Conservation (phyloP, 768 basidiomycete species). For the Trametopsis cervina region DNA sequence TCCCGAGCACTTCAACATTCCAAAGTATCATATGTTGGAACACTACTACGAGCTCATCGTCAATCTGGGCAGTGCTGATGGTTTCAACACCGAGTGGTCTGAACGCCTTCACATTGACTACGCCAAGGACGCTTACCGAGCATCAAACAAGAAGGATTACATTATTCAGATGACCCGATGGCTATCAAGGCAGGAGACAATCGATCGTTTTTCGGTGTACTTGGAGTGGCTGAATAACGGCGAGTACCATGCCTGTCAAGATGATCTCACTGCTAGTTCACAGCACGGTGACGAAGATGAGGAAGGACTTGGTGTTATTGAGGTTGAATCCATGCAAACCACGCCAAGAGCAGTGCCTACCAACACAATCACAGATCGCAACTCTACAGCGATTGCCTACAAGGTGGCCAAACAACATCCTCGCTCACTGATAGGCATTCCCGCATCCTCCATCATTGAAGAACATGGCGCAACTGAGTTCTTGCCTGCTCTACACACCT, state of each 20-base stretch:
- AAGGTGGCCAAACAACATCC: not conserved
- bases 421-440: not conserved
- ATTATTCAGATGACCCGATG: conserved; percentile 26
- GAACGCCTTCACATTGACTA: conserved; percentile 28
- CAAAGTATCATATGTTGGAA: conserved; percentile 13
- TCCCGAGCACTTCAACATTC: conserved; percentile 11
- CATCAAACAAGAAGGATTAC: conserved; percentile 24
- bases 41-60: conserved; percentile 15
- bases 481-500: not conserved
- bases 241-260: not conserved
- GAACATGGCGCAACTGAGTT: not conserved
- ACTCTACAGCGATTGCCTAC: not conserved
- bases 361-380: not conserved
- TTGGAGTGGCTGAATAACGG: not conserved
- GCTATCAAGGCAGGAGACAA: conserved; percentile 21
- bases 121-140: conserved; percentile 26
- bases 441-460: not conserved
- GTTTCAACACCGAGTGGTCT: conserved; percentile 25
- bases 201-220: conserved; percentile 10
- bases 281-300: not conserved
- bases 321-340: too few species aligned
- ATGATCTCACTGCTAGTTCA: not conserved
- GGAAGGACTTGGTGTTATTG: too few species aligned
- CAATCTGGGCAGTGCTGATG: conserved; percentile 20
- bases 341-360: too few species aligned